Evolutionary conservation across 2,329 filamentous ascomycete genomes (phyloP).

Genomic region (Berkeleyomyces basicola): DNA sequence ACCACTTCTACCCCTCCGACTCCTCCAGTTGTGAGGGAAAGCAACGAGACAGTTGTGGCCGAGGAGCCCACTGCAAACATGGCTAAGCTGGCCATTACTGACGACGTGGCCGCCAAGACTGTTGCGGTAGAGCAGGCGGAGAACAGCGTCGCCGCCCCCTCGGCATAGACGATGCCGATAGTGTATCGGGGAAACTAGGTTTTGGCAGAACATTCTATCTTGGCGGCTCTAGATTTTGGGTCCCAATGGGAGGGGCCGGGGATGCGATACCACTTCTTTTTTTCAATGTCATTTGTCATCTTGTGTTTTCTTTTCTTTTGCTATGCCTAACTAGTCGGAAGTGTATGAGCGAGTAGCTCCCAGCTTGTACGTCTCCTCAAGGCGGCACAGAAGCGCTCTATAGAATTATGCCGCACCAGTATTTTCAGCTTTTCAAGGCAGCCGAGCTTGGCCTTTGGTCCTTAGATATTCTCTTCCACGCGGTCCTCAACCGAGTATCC

Average conservation of each 20-base stretch:
- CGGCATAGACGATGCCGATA: background rate
- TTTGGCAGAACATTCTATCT: background rate
- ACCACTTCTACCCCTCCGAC: background rate
- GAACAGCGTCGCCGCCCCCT: slow-evolving; percentile 2
- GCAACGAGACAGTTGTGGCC: slow-evolving; percentile 3
- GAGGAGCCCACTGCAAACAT: slow-evolving; percentile 6
- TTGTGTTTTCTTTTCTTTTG: background rate
- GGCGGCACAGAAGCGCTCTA: background rate
- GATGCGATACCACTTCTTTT: slow-evolving; percentile 10
- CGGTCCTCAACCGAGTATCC: slow-evolving; percentile 22
- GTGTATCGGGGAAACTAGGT: background rate
- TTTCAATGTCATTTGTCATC: background rate
- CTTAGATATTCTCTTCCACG: background rate
- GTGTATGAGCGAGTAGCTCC: background rate
- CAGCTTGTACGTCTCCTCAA: background rate
- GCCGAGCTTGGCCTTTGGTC: background rate
- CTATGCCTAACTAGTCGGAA: background rate
- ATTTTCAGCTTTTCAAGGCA: background rate
- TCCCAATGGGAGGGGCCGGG: background rate
- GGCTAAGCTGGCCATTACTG: slow-evolving; percentile 14
- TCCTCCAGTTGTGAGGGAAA: background rate
- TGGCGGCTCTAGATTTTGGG: background rate
- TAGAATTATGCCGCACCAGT: background rate
- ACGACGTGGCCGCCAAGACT: slow-evolving; percentile 16
- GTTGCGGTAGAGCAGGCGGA: slow-evolving; percentile 1